phyloP scores from a whole-genome alignment of 495 filamentous ascomycete species.

The Penicillium steckii region DNA sequence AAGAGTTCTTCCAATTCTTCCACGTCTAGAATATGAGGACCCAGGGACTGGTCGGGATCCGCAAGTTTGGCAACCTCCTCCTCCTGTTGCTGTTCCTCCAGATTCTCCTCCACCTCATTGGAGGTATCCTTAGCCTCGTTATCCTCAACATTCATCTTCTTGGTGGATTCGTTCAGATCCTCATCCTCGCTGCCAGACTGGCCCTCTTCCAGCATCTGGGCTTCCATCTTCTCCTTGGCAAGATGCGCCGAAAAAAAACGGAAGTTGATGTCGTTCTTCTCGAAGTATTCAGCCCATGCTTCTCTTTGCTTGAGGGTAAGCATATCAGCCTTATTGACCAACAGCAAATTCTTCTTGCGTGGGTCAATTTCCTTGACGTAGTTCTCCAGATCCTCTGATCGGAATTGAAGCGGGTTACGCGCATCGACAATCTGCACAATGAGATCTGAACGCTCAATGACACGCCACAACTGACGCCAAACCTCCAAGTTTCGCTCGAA shows the following conservation, averaged over 20 bases:
- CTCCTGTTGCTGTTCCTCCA: constrained; percentile 19
- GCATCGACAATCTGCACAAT: constrained; percentile 99
- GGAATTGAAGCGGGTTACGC: constrained; percentile 88
- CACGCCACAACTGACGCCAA: constrained; percentile 97
- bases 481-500: constrained; percentile 98
- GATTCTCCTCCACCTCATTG: constrained; percentile 18
- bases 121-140: constrained; percentile 34
- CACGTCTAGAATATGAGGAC: constrained; percentile 80
- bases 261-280: constrained; percentile 76
- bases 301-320: constrained; percentile 85
- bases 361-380: constrained; percentile 93
- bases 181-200: constrained; percentile 50
- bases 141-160: constrained; percentile 40
- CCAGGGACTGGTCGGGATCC: constrained; percentile 38
- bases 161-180: constrained; percentile 35
- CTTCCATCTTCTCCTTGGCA: constrained; percentile 84
- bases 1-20: constrained; percentile 92
- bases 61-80: constrained; percentile 24
- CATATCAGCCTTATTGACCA: constrained; percentile 99
- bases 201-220: constrained; percentile 45
- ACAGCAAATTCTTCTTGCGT: constrained; percentile 84
- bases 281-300: constrained; percentile 87
- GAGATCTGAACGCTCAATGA: constrained; percentile 94
- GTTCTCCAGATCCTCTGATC: constrained; percentile 86
- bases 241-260: constrained; percentile 93